A percentile compares a stretch with the other conserved stretches of the same genome.
Conservation (phyloP, 805 yeast genomes). For the Clavispora phyllophila region DNA sequence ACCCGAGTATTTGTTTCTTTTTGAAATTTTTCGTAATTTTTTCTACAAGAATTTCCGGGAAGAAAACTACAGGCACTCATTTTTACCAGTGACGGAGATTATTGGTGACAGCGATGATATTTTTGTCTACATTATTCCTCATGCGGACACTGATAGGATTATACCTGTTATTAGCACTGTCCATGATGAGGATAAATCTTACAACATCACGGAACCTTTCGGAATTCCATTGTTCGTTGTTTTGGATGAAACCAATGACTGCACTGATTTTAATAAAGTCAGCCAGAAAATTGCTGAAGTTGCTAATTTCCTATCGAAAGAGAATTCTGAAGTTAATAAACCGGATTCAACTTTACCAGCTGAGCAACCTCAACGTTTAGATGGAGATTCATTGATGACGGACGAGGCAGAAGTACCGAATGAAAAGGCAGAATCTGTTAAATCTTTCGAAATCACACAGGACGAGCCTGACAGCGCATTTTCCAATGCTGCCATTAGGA, state of each 20-base stretch:
- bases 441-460: background rate
- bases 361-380: background rate
- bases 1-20: slow-evolving; percentile 23
- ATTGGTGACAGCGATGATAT: slow-evolving; percentile 60
- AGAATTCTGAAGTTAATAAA: background rate
- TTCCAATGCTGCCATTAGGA: background rate
- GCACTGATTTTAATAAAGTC: slow-evolving; percentile 52
- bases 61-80: slow-evolving; percentile 47
- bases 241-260: slow-evolving; percentile 44
- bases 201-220: slow-evolving; percentile 45
- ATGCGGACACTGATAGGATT: slow-evolving; percentile 37
- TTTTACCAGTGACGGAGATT: slow-evolving; percentile 62
- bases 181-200: slow-evolving; percentile 32
- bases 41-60: slow-evolving; percentile 66
- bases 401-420: background rate
- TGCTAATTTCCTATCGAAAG: slow-evolving; percentile 14
- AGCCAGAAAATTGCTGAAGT: slow-evolving; percentile 43
- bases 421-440: background rate
- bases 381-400: background rate
- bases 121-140: slow-evolving; percentile 54
- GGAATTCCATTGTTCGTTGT: slow-evolving; percentile 76
- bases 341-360: background rate
- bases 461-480: background rate
- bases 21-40: slow-evolving; percentile 52
- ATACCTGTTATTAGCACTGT: slow-evolving; percentile 55